Evolutionary conservation across 768 basidiomycete species (phyloP), one percentile per base, ranked within the genome.

Genomic region (Suillus paluster): DNA sequence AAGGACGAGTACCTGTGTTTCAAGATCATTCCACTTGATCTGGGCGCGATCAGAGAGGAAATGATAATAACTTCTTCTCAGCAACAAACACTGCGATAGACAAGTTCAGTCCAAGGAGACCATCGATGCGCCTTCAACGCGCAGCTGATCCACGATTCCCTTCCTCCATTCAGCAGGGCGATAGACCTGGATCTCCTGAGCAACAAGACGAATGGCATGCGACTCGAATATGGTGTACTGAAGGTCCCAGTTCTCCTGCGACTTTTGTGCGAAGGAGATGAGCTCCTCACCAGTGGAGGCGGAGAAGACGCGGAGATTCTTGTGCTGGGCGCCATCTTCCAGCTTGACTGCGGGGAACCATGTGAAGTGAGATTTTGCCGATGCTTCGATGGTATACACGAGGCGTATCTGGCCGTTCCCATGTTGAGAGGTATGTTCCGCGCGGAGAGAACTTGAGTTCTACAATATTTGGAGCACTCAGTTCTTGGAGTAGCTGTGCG

Each of bases 21-120:
- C 97, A 19, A 95, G 85, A 9, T 86, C 87, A 71, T 98, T 98
- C 97, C 97, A 99, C 77, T 98, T 98, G 77, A 99, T 89, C 69
- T 86, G 86, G 4, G 93, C 86, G 50, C 91, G 89, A 78, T 99
- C 95, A 1, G 95, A n/a, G n/a, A n/a, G 6, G 19, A n/a, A 19
- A 19, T 9, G 5, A 50, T 6, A 1, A 6, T 50, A 50, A 25
- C 49, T 50, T 50, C 27, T 50, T 50, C 27, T 50, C 49, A 19
- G 49, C 49, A 30, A 50, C 27, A 50, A 50, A 50, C n/a, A n/a
- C n/a, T 30, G 30, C 30, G 6, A 30, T 30, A 6, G 30, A 30
- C 10, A 94, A 91, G 75, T 94, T 94, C 69, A 90, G 77, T 9
- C 95, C 94, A 10, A 92, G 92, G 86, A 80, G 49, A 94, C 81